Evolutionary conservation across 345 rosid species (phyloP).

Genomic region (Corymbia maculata): DNA sequence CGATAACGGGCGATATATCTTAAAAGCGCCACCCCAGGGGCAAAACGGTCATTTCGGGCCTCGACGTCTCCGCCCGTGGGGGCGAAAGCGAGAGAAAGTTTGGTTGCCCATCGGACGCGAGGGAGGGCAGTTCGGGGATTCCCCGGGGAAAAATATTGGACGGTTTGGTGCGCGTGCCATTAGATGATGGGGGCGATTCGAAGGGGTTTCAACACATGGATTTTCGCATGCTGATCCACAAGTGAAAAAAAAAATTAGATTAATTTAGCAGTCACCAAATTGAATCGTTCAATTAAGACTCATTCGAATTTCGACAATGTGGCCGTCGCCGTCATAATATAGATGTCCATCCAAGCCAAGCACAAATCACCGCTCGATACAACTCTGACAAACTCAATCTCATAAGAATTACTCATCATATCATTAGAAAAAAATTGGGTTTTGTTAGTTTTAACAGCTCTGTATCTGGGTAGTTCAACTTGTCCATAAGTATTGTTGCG

Average conservation of each 20-base stretch:
- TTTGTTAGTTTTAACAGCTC: rapidly evolving
- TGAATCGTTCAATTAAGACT: background rate
- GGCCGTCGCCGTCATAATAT: rapidly evolving
- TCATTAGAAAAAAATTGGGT: background rate
- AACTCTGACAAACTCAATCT: rapidly evolving
- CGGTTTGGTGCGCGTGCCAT: background rate
- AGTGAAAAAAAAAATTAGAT: background rate
- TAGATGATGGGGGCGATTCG: rapidly evolving
- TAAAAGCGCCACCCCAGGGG: background rate
- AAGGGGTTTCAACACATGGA: background rate
- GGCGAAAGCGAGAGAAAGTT: background rate
- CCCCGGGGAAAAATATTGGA: rapidly evolving
- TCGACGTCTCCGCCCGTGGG: constrained; percentile 16
- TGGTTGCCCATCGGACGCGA: background rate
- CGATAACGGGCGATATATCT: background rate
- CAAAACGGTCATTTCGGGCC: background rate
- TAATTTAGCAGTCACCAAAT: background rate
- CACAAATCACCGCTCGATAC: rapidly evolving
- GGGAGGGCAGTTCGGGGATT: background rate
- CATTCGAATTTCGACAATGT: background rate
- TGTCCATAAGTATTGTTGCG: rapidly evolving
- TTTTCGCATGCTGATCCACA: background rate
- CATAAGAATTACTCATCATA: rapidly evolving
- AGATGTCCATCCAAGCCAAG: rapidly evolving
- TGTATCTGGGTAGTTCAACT: rapidly evolving